Percentiles rank a stretch among this genome's conserved stretches.
These are phyloP conservation scores for Posidonia oceanica DNA, from an alignment of 116 monocot species.

Conservation along the genomic window DNA sequence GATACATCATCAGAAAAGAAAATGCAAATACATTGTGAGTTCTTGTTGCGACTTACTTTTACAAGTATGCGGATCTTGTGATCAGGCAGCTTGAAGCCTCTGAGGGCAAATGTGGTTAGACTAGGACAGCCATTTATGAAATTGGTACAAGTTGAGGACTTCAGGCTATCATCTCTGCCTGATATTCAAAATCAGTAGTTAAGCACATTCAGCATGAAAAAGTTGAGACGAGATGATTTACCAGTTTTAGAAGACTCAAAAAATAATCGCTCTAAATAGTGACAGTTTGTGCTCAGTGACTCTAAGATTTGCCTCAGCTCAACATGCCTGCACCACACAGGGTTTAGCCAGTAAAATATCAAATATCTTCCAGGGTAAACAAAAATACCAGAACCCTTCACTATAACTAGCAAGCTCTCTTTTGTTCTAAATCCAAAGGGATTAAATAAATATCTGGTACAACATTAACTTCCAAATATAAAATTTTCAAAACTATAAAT, in stretches of 20 bases:
- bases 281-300: conserved; percentile 39
- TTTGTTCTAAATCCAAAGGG: neutral
- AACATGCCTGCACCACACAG: conserved; percentile 26
- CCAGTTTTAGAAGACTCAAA: conserved; percentile 51
- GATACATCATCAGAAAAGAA: no score
- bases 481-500: neutral
- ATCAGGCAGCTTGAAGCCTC: conserved; percentile 54
- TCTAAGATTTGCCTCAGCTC: conserved; percentile 41
- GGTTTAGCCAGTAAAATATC: neutral
- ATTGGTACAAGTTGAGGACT: conserved; percentile 32
- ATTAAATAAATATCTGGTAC: neutral
- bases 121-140: conserved; percentile 48
- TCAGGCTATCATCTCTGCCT: conserved; percentile 53
- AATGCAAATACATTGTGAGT: neutral
- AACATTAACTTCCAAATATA: neutral
- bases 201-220: neutral
- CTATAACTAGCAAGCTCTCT: neutral
- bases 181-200: conserved; percentile 9
- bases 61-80: conserved; percentile 30
- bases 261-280: conserved; percentile 39
- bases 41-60: conserved; percentile 29
- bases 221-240: conserved; percentile 13
- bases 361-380: no score
- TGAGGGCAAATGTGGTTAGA: conserved; percentile 36
- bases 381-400: neutral